A percentile compares a stretch with the other conserved stretches of the same genome.
Conservation (phyloP, 129 eudicot genomes). For the Daucus carota region DH1_v3.0 NC_030387.2:12912001-12912500, state of each 20-base stretch:
- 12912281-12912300: constrained; percentile 80
- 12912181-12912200: constrained; percentile 98
- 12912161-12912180: constrained; percentile 96
- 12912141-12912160: constrained; percentile 73
- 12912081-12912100: constrained; percentile 85
- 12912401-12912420: constrained; percentile 88
- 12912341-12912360: constrained; percentile 77
- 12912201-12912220: constrained; percentile 13
- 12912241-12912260: background rate
- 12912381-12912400: constrained; percentile 74
- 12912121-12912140: constrained; percentile 93
- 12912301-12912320: constrained; percentile 65
- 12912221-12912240: background rate
- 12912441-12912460: constrained; percentile 95
- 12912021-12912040: constrained; percentile 74
- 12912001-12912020: constrained; percentile 97
- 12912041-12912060: constrained; percentile 88
- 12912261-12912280: background rate
- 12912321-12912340: constrained; percentile 93
- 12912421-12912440: constrained; percentile 90
- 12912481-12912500: constrained; percentile 83
- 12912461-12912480: constrained; percentile 85
- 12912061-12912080: constrained; percentile 79
- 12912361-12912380: constrained; percentile 80
- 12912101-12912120: constrained; percentile 83